Conservation (phyloP, 2,329 filamentous ascomycete species). For the Colletotrichum aenigma region DNA sequence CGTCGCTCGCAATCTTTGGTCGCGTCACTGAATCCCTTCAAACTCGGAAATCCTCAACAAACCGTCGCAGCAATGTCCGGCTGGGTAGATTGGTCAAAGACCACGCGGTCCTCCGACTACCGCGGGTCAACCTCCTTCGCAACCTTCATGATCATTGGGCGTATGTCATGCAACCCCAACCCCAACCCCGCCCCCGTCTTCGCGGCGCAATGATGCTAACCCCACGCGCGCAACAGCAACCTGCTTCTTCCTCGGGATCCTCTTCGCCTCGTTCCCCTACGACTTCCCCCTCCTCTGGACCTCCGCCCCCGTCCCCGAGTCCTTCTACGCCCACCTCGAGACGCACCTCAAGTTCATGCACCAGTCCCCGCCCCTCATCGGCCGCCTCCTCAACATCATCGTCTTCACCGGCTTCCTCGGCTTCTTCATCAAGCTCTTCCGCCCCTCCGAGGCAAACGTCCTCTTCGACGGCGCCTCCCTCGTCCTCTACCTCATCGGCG, state of each 20-base stretch:
- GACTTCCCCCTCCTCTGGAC: conserved; percentile 90
- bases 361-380: conserved; percentile 88
- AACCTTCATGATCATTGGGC: conserved; percentile 95
- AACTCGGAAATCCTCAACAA: not conserved
- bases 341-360: conserved; percentile 90
- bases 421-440: conserved; percentile 94
- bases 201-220: not conserved
- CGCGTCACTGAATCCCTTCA: not conserved
- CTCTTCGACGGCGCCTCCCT: conserved; percentile 89
- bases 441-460: conserved; percentile 90
- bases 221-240: conserved; percentile 61
- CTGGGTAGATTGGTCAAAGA: conserved; percentile 59
- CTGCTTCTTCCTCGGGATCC: conserved; percentile 97
- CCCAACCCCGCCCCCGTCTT: not conserved
- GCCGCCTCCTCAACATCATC: conserved; percentile 91
- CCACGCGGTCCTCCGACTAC: conserved; percentile 60
- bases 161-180: conserved; percentile 59
- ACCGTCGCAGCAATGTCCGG: conserved; percentile 7
- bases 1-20: not conserved
- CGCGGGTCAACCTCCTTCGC: conserved; percentile 77
- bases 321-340: conserved; percentile 86
- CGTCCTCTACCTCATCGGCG: conserved; percentile 82
- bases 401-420: conserved; percentile 86
- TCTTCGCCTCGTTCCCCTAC: conserved; percentile 96
- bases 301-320: conserved; percentile 63